Evolutionary conservation across 345 rosid genomes (phyloP).

Genomic region (Citrus mangshanensis): DNA sequence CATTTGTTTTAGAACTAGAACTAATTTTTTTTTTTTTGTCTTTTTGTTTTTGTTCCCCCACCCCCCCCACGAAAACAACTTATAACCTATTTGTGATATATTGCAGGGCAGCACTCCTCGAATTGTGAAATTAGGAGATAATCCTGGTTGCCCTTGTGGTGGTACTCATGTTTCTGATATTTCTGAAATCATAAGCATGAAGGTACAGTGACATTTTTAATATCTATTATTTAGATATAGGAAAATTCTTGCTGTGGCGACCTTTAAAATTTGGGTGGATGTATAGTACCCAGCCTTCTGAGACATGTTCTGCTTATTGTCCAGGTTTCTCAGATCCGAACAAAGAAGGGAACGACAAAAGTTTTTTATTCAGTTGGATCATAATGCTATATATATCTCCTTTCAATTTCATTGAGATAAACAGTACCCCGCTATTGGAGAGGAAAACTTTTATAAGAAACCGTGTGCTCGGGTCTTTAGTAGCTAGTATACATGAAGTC

Average conservation of each 20-base stretch:
- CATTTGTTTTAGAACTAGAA: neutral
- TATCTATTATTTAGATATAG: neutral
- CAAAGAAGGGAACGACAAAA: conserved; percentile 71
- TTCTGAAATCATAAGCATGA: conserved; percentile 64
- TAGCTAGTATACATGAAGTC: neutral
- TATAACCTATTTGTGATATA: neutral
- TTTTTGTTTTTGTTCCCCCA: no score
- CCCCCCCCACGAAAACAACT: neutral
- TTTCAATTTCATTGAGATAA: neutral
- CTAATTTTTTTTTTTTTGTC: neutral
- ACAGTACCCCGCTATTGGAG: neutral
- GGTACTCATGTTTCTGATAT: conserved; percentile 84
- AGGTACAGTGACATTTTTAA: conserved; percentile 35
- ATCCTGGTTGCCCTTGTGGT: conserved; percentile 83
- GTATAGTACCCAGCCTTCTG: neutral
- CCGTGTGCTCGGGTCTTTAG: neutral
- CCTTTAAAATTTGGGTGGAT: neutral
- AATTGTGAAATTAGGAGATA: conserved; percentile 59
- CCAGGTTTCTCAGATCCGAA: conserved; percentile 66
- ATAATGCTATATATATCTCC: conserved; percentile 1
- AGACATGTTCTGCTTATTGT: conserved; percentile 2
- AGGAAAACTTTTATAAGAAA: neutral
- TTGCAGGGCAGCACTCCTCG: conserved; percentile 81
- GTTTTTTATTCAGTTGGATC: conserved; percentile 53
- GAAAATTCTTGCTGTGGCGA: neutral